phyloP scores from a whole-genome alignment of 1,284 basidiomycete genomes.

The Peniophora sp. region DNA sequence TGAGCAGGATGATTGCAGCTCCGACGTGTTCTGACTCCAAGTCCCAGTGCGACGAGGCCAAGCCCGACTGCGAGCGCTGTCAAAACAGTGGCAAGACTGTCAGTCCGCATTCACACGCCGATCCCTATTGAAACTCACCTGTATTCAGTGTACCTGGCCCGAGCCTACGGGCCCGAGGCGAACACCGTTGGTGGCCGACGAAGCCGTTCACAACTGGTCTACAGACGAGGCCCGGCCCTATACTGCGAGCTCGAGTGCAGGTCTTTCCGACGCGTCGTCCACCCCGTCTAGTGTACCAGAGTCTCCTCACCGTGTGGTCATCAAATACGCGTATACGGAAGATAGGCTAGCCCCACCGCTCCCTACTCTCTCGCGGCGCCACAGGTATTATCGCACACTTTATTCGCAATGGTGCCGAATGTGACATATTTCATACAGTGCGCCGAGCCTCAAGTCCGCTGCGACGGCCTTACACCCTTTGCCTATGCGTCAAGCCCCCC shows the following conservation, averaged over 20 bases:
- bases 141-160: constrained; percentile 70
- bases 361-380: neutral
- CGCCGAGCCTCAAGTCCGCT: no score
- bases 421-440: no score
- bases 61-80: constrained; percentile 74
- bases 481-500: no score
- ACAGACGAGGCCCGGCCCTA: neutral
- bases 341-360: neutral
- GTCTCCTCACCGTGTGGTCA: no score
- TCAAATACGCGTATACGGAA: no score
- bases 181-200: no score
- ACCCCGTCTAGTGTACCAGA: neutral
- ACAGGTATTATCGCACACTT: neutral
- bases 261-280: neutral
- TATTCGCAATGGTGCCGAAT: no score
- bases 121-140: constrained; percentile 9
- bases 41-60: constrained; percentile 71
- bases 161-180: constrained; percentile 48
- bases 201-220: no score
- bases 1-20: constrained; percentile 22
- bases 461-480: no score
- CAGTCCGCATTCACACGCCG: constrained; percentile 16
- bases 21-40: constrained; percentile 7
- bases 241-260: neutral
- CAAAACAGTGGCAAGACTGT: constrained; percentile 74